Evolutionary conservation across 352 stramenopile genomes (phyloP).

Genomic region (Globisporangium parvum): DNA sequence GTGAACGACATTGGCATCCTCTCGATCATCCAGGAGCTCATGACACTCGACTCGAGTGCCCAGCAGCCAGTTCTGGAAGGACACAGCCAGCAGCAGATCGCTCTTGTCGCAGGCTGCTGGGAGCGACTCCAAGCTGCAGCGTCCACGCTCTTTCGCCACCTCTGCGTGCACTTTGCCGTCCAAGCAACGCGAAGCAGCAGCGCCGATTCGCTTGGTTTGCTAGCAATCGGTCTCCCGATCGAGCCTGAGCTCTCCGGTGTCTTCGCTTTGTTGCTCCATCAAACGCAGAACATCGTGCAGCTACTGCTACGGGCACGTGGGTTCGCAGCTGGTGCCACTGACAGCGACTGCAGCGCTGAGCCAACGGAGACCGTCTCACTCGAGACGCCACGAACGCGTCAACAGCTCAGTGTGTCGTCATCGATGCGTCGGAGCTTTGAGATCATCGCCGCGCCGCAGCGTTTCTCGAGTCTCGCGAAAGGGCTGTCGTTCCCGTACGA

Average conservation of each 20-base stretch:
- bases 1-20: constrained; percentile 45
- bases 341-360: background rate
- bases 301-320: background rate
- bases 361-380: background rate
- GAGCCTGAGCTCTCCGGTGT: constrained; percentile 3
- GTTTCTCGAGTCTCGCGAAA: constrained; percentile 53
- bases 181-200: background rate
- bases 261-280: constrained; percentile 5
- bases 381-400: background rate
- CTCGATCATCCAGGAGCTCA: constrained; percentile 28
- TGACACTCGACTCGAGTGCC: background rate
- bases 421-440: constrained; percentile 59
- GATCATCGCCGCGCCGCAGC: constrained; percentile 46
- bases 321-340: background rate
- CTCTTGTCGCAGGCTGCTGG: constrained; percentile 1
- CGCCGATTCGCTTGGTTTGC: no score
- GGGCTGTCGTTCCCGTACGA: constrained; percentile 54
- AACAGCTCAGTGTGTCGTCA: background rate
- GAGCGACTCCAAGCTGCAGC: constrained; percentile 20
- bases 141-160: constrained; percentile 31
- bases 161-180: constrained; percentile 33
- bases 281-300: constrained; percentile 4
- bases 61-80: background rate
- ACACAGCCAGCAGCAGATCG: background rate
- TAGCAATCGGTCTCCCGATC: constrained; percentile 1